Conservation (phyloP, 1,139 yeast species). For the Pneumocystis oryctolagi region DNA sequence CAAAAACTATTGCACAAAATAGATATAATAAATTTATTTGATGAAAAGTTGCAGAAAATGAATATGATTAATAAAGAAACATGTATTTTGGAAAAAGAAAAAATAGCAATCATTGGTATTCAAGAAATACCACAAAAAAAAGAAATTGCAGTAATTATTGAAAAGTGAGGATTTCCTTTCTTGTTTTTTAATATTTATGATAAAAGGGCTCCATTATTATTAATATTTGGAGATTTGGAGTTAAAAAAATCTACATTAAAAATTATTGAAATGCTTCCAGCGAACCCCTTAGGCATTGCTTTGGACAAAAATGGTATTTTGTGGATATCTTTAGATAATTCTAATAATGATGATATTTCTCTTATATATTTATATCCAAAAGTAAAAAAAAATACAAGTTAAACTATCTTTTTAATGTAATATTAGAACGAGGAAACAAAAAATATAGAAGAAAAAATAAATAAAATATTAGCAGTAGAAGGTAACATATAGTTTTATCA, state of each 20-base stretch:
- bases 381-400: not conserved
- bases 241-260: not conserved
- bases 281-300: not conserved
- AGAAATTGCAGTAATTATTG: not conserved
- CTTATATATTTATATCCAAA: not conserved
- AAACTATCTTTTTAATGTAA: not conserved
- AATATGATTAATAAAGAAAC: not conserved
- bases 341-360: not conserved
- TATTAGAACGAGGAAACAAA: not conserved
- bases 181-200: not conserved
- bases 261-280: not conserved
- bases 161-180: not conserved
- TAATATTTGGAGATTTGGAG: not conserved
- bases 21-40: slow-evolving; percentile 29
- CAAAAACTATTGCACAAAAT: slow-evolving; percentile 36
- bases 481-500: not conserved
- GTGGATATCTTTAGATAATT: not conserved
- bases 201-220: not conserved
- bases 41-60: not conserved
- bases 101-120: not conserved
- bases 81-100: not conserved
- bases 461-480: not conserved
- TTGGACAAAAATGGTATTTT: not conserved
- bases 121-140: not conserved
- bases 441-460: not conserved